phyloP scores from a whole-genome alignment of 2,329 filamentous ascomycete species.

The Paracamarosporium sp. region DNA sequence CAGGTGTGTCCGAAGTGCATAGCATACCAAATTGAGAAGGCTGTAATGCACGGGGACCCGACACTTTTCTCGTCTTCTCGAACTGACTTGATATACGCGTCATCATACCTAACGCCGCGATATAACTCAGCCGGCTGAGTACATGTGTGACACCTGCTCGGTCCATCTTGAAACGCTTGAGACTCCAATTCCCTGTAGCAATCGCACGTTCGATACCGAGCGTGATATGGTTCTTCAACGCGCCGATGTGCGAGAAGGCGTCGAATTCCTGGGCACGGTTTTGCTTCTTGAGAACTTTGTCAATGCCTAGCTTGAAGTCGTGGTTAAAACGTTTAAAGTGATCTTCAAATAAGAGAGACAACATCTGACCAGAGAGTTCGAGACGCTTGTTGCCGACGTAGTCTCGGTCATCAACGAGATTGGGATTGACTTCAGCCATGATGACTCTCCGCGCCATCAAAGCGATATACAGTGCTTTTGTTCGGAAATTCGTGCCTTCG shows the following conservation, averaged over 20 bases:
- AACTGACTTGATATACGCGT: slow-evolving; percentile 98
- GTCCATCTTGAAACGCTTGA: slow-evolving; percentile 99
- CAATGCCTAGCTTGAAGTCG: slow-evolving; percentile 89
- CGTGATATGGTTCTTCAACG: slow-evolving; percentile 86
- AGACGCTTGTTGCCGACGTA: slow-evolving; percentile 98
- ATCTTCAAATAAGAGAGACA: slow-evolving; percentile 95
- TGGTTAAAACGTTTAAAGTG: slow-evolving; percentile 94
- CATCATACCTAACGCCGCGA: slow-evolving; percentile 98
- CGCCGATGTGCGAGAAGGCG: slow-evolving; percentile 81
- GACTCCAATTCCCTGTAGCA: slow-evolving; percentile 95
- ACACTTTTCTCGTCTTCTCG: slow-evolving; percentile 97
- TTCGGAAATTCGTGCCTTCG: slow-evolving; percentile 88
- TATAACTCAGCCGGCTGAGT: slow-evolving; percentile 92
- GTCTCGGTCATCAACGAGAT: slow-evolving; percentile 92
- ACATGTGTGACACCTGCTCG: slow-evolving; percentile 96
- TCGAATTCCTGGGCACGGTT: slow-evolving; percentile 89
- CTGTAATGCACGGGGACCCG: slow-evolving; percentile 91
- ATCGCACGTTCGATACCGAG: slow-evolving; percentile 95
- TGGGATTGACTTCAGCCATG: slow-evolving; percentile 89
- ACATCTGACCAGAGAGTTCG: slow-evolving; percentile 90
- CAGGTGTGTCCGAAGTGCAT: slow-evolving; percentile 94
- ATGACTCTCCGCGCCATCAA: slow-evolving; percentile 97
- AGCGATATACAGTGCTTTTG: slow-evolving; percentile 95
- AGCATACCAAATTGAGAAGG: slow-evolving; percentile 99
- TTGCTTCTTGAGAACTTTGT: slow-evolving; percentile 94